Evolutionary conservation across 78 protist genomes (phyloP), one percentile per base, ranked within the genome.

Genomic region (Trichosphaerium sp.): DNA sequence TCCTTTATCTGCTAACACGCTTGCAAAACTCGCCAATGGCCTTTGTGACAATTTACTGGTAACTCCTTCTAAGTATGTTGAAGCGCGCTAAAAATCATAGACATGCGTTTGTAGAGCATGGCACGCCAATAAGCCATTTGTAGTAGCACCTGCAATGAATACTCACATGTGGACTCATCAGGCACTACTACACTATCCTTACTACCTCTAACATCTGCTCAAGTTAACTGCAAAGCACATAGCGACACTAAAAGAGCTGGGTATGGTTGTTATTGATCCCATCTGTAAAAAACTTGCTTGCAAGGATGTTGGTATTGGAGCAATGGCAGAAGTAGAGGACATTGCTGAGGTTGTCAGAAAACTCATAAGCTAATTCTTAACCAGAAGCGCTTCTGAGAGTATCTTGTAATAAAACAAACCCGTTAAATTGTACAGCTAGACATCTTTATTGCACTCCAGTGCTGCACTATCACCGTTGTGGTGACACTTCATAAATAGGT

Each of bases 91-190:
- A 56, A 28, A 31, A 59, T 7, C 29, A 25, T 61, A 75, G 84
- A 74, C 83, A 2, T 82, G 79, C 31, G 66, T 87, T 8, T 47
- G 65, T 28, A 68, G 88, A 3, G 92, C 96, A n/a, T 91, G 96
- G 95, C 84, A 85, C 42, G 58, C 69, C 49, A 39, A 23, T 4
- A 70, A 40, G 18, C 69, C 78, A 12, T 1, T 90, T 18, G 7
- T 88, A 12, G 80, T 89, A 7, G 84, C 88, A 41, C 96, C 96
- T 0, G 96, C 96, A 1, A 92, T 92, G 96, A 92, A 92, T 68
- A 90, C 94, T 1, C 4, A 60, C 54, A 92, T 92, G 96, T 92
- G 90, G 90, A 78, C 70, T 29, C 91, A 90, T 48, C 92, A 88
- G n/a, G n/a, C n/a, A n/a, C n/a, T n/a, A n/a, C n/a, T n/a, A n/a